Base-by-base conservation (phyloP, 208 protist species). In the Wallacemonas sp. region DNA sequence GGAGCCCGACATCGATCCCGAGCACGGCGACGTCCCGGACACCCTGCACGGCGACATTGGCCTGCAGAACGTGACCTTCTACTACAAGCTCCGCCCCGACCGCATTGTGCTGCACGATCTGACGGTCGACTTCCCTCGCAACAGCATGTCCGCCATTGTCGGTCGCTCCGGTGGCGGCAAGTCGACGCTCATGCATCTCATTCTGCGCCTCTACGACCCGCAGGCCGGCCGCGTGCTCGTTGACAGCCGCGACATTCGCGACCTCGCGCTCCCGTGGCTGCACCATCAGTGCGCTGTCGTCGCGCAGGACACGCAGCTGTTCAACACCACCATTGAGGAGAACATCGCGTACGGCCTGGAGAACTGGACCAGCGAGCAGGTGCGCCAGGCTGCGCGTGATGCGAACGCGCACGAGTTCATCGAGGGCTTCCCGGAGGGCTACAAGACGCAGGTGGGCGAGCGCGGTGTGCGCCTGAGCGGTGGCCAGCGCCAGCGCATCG, bases 301-400 rank as follows among this genome's bases (percentile, higher is more conserved):
- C 60, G 98, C 98, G 27, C 98, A 99, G 79, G 96, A 98, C 76
- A 96, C 97, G 16, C 74, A 98, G n/a, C 73, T 99, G 33, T 99
- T 99, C 75, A 76, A 77, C 23, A 96, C 93, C 60, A 94, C 95
- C 29, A 73, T 99, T 11, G 68, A 96, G 39, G 64, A 71, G 16
- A 96, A 94, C 66, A 72, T 96, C 38, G 69, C 56, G 33, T 78
- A 93, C 73, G 81, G 74, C 0, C 55, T 83, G 17, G 49, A 69
- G 11, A n/a, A 33, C 23, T 60, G 33, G 69, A 66, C 60, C 8
- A 74, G 70, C 34, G 76, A 63, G 30, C 80, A 72, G 6, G 54
- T 89, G 16, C 65, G 52, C 17, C 39, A 71, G 43, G 83, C 85
- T 6, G 64, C 81, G 24, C 73, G 46, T 41, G 69, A 76, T 33